Evolutionary conservation across 106 monocot species (phyloP).

Genomic region (Apostasia shenzhenica): DNA sequence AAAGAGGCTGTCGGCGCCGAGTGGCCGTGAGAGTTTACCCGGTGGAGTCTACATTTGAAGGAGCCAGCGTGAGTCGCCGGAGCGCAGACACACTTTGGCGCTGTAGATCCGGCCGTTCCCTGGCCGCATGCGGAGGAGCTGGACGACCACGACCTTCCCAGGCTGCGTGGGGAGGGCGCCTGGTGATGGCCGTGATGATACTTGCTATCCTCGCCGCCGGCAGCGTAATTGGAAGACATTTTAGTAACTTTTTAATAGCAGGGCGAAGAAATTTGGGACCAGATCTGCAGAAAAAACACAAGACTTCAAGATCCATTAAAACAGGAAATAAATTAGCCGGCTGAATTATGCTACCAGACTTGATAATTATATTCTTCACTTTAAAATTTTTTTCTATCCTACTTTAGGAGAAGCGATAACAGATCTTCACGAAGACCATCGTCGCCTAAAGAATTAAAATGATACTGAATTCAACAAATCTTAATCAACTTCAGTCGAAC

Average conservation of each 20-base stretch:
- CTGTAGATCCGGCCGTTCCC: background rate
- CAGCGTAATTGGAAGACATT: constrained; percentile 7
- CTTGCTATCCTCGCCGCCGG: constrained; percentile 3
- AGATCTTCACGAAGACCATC: no score
- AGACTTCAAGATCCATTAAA: no score
- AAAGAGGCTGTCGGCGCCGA: constrained; percentile 8
- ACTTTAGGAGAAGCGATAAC: no score
- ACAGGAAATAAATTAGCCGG: no score
- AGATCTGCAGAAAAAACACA: background rate
- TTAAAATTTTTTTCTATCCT: no score
- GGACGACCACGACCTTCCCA: constrained; percentile 7
- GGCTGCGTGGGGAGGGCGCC: constrained; percentile 3
- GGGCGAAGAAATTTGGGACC: no score
- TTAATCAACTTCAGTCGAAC: no score
- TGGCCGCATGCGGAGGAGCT: constrained; percentile 1
- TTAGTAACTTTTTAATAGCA: no score
- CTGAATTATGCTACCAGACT: no score
- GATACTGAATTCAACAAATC: no score
- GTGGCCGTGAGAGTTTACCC: constrained; percentile 29
- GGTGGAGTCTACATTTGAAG: constrained; percentile 56
- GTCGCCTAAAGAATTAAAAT: no score
- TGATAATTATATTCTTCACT: no score
- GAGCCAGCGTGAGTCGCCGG: constrained; percentile 45
- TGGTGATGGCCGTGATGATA: background rate
- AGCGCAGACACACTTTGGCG: constrained; percentile 41